Evolutionary conservation across 139 green algal species (phyloP).

Genomic region (Micromonas commoda): DNA sequence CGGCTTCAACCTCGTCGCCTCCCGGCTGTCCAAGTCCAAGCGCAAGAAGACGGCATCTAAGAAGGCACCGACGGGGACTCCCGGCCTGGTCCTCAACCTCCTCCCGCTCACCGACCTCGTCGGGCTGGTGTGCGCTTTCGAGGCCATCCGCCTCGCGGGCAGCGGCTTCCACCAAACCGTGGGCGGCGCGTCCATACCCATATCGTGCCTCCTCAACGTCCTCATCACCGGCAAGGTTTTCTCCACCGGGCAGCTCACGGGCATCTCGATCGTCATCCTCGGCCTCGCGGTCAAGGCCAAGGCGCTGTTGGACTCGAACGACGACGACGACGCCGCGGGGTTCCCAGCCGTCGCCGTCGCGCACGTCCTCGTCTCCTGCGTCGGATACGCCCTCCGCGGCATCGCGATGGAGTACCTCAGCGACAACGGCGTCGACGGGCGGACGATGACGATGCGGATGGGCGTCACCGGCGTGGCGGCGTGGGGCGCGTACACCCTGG

Average conservation of each 20-base stretch:
- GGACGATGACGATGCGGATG: conserved; percentile 6
- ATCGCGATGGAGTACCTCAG: conserved; percentile 14
- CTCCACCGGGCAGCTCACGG: not conserved
- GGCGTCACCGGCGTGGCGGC: conserved; percentile 1
- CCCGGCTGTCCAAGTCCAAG: no score
- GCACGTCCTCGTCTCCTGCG: not conserved
- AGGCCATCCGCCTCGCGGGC: not conserved
- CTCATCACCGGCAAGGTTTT: not conserved
- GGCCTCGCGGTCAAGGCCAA: conserved; percentile 4
- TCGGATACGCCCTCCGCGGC: not conserved
- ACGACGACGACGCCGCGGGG: not conserved
- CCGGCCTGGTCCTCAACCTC: no score
- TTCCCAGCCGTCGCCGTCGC: not conserved
- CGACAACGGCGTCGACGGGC: not conserved
- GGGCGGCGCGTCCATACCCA: not conserved
- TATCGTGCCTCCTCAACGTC: not conserved
- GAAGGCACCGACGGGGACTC: no score
- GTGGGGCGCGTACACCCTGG: conserved; percentile 6
- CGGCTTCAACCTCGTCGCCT: not conserved
- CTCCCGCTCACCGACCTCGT: conserved; percentile 5
- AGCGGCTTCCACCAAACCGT: conserved; percentile 6
- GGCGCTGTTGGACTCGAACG: not conserved
- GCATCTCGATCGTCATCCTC: not conserved
- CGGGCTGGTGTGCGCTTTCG: conserved; percentile 2
- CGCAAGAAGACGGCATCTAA: no score